These are phyloP conservation scores for Stephanodiscus triporus DNA, from an alignment of 108 stramenopile genomes.

Conservation along the genomic window DNA sequence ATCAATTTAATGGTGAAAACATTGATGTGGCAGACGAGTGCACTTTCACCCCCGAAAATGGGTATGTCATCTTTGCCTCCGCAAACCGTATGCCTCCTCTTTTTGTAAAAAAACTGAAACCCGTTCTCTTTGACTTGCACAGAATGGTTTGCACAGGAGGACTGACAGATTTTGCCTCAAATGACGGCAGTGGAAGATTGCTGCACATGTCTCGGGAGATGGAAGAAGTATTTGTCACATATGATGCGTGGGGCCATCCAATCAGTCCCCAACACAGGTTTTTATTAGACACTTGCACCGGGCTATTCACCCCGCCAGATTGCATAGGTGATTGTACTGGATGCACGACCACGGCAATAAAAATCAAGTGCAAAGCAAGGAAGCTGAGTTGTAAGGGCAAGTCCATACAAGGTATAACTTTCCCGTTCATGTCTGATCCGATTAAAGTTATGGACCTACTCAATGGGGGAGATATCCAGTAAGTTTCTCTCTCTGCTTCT, in stretches of 20 bases:
- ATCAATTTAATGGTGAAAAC: constrained; percentile 15
- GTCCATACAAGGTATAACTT: constrained; percentile 22
- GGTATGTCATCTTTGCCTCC: neutral
- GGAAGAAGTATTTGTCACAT: constrained; percentile 26
- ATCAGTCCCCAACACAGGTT: constrained; percentile 18
- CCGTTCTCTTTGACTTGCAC: constrained; percentile 4
- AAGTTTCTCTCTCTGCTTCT: neutral
- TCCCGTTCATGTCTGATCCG: constrained; percentile 30
- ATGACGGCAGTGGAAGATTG: constrained; percentile 2
- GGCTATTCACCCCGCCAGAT: neutral
- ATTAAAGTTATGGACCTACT: constrained; percentile 23
- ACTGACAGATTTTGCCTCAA: constrained; percentile 6
- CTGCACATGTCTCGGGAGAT: constrained; percentile 19
- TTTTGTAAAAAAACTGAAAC: neutral
- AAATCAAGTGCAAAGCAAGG: constrained; percentile 29
- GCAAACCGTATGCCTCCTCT: neutral
- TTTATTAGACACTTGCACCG: neutral
- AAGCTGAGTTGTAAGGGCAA: constrained; percentile 22
- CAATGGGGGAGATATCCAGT: constrained; percentile 26
- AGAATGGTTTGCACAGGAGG: constrained; percentile 1
- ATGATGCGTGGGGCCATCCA: constrained; percentile 11
- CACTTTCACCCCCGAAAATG: constrained; percentile 11
- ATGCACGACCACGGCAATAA: neutral
- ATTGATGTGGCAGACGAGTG: constrained; percentile 37
- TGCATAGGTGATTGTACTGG: constrained; percentile 20